Base-by-base conservation (phyloP, 2,329 filamentous ascomycete genomes). In the Alternaria sp. region DNA sequence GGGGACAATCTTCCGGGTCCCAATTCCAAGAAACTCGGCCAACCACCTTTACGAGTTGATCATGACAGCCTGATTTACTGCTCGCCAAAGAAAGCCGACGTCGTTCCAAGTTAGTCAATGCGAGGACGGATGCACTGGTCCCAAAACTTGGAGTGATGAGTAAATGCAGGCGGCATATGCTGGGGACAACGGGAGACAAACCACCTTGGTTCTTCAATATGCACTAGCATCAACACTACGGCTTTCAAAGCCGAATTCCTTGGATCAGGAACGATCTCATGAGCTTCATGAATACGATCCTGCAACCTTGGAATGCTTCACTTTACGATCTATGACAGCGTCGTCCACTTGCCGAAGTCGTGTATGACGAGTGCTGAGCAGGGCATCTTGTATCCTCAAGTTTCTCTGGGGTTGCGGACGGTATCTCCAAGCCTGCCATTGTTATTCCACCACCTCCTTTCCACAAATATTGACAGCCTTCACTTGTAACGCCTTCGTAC, bases 61-160 rank as follows among this genome's bases (percentile, higher is more conserved):
- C 20, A 6, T 36, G 48, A 49, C 34, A 32, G 45, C 41, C 46
- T 43, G 34, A 60, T 59, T 59, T 16, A 16, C 34, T 59, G 56
- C 53, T 36, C 34, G 54, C 43, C 22, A 14, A 14, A 32, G 14
- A 36, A 54, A 46, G 40, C 25, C 54, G 54, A 43, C 34, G 38
- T 41, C 36, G 28, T 52, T 30, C 41, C 32, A 36, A 36, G 14
- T 14, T 14, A 11, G 12, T 5, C 16, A 16, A 34, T 36, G 30
- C 46, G 30, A 14, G 30, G 16, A 36, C 30, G 30, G 28, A 34
- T 14, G 18, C n/a, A 14, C 28, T 49, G 32, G 30, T 16, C 46
- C 46, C 30, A 25, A 20, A 49, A 22, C 30, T 36, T 25, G 46
- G 10, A 11, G 45, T 27, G 16, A 38, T 36, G 48, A n/a, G 16